Conservation (phyloP, 176 grass and related monocot species). For the Oryza meridionalis region DNA sequence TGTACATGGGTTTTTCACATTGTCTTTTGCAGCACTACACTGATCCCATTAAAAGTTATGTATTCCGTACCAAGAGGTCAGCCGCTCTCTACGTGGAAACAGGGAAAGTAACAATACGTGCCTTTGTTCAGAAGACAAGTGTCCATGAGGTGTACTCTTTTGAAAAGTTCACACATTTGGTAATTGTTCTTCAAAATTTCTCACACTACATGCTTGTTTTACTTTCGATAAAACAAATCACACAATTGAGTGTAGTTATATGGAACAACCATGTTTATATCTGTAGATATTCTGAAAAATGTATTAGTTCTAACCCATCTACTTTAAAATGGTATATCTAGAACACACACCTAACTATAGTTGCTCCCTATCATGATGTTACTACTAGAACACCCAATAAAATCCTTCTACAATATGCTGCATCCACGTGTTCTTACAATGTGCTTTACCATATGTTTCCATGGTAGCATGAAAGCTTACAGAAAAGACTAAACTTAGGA, state of each 20-base stretch:
- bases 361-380: too few relatives aligned
- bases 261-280: too few relatives aligned
- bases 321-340: too few relatives aligned
- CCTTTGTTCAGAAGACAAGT: slow-evolving; percentile 44
- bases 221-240: too few relatives aligned
- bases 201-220: not conserved
- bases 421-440: too few relatives aligned
- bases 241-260: too few relatives aligned
- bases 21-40: slow-evolving; percentile 36
- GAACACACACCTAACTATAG: too few relatives aligned
- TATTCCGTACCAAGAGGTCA: slow-evolving; percentile 41
- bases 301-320: too few relatives aligned
- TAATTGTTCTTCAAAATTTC: not conserved
- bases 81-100: slow-evolving; percentile 38
- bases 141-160: slow-evolving; percentile 51
- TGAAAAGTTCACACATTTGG: slow-evolving; percentile 1
- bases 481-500: not conserved
- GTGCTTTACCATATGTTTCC: too few relatives aligned
- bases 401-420: too few relatives aligned
- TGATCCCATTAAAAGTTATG: slow-evolving; percentile 37
- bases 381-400: too few relatives aligned
- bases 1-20: not conserved
- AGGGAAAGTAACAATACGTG: slow-evolving; percentile 32
- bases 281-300: too few relatives aligned
- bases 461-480: slow-evolving; percentile 24